A percentile compares a stretch with the other conserved stretches of the same genome.
These are phyloP conservation scores for Allium sativum DNA, from an alignment of 106 monocot species.

Conservation along the genomic window DNA sequence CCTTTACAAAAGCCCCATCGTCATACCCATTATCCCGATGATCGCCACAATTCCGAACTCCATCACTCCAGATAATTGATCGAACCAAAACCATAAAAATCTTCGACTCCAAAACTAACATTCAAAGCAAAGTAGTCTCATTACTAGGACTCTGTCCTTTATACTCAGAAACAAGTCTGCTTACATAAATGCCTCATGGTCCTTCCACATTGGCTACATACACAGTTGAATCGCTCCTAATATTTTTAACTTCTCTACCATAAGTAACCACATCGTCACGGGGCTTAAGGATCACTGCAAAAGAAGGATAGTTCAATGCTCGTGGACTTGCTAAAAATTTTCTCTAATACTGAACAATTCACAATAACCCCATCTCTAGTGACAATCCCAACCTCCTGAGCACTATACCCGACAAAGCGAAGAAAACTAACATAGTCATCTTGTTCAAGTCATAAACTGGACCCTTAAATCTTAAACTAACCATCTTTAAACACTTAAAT, in stretches of 20 bases:
- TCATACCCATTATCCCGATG: no score
- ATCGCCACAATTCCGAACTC: constrained; percentile 43
- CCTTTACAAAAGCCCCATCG: no score
- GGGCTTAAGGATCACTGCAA: constrained; percentile 28
- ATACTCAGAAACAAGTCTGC: constrained; percentile 36
- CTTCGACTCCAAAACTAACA: neutral
- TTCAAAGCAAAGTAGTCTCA: constrained; percentile 20
- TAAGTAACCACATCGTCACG: constrained; percentile 20
- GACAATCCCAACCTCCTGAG: constrained; percentile 52
- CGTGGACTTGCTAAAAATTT: constrained; percentile 24
- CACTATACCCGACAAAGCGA: constrained; percentile 45
- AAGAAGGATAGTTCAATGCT: constrained; percentile 64
- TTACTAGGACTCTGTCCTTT: constrained; percentile 32
- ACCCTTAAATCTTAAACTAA: no score
- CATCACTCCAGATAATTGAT: constrained; percentile 73
- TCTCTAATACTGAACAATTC: constrained; percentile 26
- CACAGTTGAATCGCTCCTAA: constrained; percentile 19
- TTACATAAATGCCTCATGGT: constrained; percentile 33
- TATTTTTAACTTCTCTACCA: constrained; percentile 47
- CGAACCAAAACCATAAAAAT: constrained; percentile 37
- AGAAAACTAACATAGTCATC: constrained; percentile 77
- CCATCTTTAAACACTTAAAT: no score
- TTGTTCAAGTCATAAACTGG: constrained; percentile 53
- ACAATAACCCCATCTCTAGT: constrained; percentile 16
- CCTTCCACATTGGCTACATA: constrained; percentile 34